Evolutionary conservation across 768 basidiomycete species (phyloP).

Genomic region (Suillus weaverae): DNA sequence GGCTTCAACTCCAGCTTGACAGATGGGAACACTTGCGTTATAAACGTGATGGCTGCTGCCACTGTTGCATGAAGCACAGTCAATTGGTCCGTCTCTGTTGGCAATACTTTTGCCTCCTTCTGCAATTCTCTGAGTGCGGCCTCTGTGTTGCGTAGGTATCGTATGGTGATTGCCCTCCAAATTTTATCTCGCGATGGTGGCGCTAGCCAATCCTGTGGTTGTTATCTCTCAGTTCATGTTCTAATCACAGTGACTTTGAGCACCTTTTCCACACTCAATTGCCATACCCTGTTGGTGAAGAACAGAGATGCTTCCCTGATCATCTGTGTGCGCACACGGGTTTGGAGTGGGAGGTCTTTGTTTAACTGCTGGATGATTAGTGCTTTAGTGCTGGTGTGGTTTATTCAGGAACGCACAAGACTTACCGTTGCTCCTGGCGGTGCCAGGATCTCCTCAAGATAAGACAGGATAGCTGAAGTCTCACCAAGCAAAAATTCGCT

Average conservation of each 20-base stretch:
- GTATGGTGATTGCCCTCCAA: conserved; percentile 16
- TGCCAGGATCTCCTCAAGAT: conserved; percentile 22
- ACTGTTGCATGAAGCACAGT: conserved; percentile 18
- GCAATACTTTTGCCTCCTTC: conserved; percentile 14
- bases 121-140: conserved; percentile 17
- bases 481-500: conserved; percentile 23
- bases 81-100: conserved; percentile 13
- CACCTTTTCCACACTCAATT: conserved; percentile 14
- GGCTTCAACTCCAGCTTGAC: conserved; percentile 9
- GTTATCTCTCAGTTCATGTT: background rate
- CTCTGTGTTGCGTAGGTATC: conserved; percentile 25
- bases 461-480: conserved; percentile 26
- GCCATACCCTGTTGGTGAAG: conserved; percentile 16
- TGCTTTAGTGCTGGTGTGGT: background rate
- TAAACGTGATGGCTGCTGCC: conserved; percentile 21
- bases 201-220: conserved; percentile 19
- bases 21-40: conserved; percentile 24
- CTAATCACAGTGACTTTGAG: background rate
- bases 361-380: background rate
- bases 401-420: background rate
- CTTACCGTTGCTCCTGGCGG: conserved; percentile 17
- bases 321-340: conserved; percentile 19
- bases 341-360: conserved; percentile 20
- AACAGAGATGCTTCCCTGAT: conserved; percentile 26
- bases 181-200: conserved; percentile 23